phyloP scores from a whole-genome alignment of 129 eudicot genomes.

The Pittosporum tobira region DNA sequence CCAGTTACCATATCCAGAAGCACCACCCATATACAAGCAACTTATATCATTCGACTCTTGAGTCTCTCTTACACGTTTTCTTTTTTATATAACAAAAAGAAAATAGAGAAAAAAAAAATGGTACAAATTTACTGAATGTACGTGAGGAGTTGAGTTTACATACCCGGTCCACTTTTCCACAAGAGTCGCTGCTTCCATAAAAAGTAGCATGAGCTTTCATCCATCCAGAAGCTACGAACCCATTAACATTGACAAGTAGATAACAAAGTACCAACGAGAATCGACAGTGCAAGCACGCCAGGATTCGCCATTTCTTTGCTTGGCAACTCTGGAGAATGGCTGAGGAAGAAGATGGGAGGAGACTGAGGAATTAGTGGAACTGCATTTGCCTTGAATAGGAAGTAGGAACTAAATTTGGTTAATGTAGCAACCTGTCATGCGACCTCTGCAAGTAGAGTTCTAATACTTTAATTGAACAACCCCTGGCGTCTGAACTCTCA shows the following conservation, averaged over 20 bases:
- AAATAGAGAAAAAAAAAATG: not conserved
- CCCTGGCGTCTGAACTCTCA: constrained; percentile 23
- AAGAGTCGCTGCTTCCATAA: constrained; percentile 93
- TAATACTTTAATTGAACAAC: constrained; percentile 17
- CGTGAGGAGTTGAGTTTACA: constrained; percentile 6
- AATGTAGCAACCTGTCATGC: constrained; percentile 57
- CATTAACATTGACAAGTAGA: constrained; percentile 26
- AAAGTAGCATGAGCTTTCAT: constrained; percentile 71
- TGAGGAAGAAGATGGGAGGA: constrained; percentile 17
- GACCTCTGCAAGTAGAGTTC: constrained; percentile 30
- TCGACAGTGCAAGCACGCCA: constrained; percentile 12
- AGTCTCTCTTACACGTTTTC: not conserved
- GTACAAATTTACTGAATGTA: not conserved
- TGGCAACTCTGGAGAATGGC: constrained; percentile 5
- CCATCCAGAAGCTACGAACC: constrained; percentile 59
- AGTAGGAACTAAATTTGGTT: constrained; percentile 28
- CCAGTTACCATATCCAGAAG: constrained; percentile 88
- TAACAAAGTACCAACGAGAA: constrained; percentile 19
- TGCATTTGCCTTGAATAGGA: constrained; percentile 2
- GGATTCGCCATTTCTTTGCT: constrained; percentile 24
- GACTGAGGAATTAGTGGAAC: not conserved
- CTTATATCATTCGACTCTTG: not conserved
- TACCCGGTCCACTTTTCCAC: constrained; percentile 99
- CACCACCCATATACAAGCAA: constrained; percentile 48
- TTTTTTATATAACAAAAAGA: too few species aligned